Percentiles rank a stretch among this genome's conserved stretches.
phyloP scores from a whole-genome alignment of 73 alveolate genomes.

The Effrenium voratum region DNA sequence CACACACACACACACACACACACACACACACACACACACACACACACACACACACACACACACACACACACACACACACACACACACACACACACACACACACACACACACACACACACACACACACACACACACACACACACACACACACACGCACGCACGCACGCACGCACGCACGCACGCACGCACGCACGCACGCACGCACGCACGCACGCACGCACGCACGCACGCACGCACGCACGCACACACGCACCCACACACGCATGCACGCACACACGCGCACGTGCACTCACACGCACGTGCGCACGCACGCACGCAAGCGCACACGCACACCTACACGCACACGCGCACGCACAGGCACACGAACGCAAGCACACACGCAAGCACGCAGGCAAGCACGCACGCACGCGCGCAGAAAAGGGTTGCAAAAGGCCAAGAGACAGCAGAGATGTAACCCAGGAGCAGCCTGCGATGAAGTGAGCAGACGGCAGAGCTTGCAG shows the following conservation, averaged over 20 bases:
- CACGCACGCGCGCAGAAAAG: background rate
- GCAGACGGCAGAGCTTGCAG: no score
- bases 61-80: conserved; percentile 29
- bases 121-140: conserved; percentile 27
- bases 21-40: conserved; percentile 36
- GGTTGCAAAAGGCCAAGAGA: no score
- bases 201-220: conserved; percentile 23
- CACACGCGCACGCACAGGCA: conserved; percentile 7
- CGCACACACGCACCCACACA: conserved; percentile 29
- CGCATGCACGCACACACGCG: conserved; percentile 9
- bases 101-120: conserved; percentile 40
- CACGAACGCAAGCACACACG: conserved; percentile 8
- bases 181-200: conserved; percentile 18
- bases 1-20: conserved; percentile 34
- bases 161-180: conserved; percentile 23
- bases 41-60: background rate
- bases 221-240: conserved; percentile 23
- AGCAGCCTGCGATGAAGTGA: no score
- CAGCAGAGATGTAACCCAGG: no score
- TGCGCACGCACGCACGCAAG: background rate
- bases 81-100: conserved; percentile 22
- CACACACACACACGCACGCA: conserved; percentile 35
- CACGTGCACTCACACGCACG: background rate
- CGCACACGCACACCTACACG: conserved; percentile 13
- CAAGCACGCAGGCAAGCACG: background rate